A percentile compares a stretch with the other conserved stretches of the same genome.
These are phyloP conservation scores for Meira nashicola DNA, from an alignment of 1,284 basidiomycete species.

Conservation along the genomic window DNA sequence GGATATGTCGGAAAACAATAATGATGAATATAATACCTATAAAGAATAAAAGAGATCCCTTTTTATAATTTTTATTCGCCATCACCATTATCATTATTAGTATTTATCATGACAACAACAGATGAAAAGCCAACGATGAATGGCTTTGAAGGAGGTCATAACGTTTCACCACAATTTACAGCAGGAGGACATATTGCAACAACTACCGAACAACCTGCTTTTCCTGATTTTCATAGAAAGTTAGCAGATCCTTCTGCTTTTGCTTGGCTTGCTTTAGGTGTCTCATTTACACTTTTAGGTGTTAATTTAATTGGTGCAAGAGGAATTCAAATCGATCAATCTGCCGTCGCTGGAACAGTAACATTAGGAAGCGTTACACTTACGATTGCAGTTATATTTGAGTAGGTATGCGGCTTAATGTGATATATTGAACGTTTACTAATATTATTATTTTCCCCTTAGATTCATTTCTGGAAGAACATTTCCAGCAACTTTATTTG, in stretches of 20 bases:
- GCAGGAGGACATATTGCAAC: neutral
- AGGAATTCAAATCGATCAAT: neutral
- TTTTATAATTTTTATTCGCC: too few relatives aligned
- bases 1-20: too few relatives aligned
- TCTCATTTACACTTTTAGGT: neutral
- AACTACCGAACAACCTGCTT: neutral
- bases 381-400: neutral
- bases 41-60: too few relatives aligned
- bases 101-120: neutral
- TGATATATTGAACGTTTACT: neutral
- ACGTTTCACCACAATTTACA: neutral
- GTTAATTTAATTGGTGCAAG: neutral
- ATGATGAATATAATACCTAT: too few relatives aligned
- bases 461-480: conserved; percentile 2
- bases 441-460: neutral
- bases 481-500: conserved; percentile 2
- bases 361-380: neutral
- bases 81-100: conserved; percentile 1
- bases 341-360: neutral
- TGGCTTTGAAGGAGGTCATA: neutral
- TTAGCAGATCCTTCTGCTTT: conserved; percentile 6
- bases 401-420: neutral
- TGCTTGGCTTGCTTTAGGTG: conserved; percentile 6
- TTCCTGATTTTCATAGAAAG: conserved; percentile 8
- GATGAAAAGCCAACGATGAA: too few relatives aligned